Base-by-base conservation (phyloP, 2,329 filamentous ascomycete genomes). In the Bipolaris gigantea region DNA sequence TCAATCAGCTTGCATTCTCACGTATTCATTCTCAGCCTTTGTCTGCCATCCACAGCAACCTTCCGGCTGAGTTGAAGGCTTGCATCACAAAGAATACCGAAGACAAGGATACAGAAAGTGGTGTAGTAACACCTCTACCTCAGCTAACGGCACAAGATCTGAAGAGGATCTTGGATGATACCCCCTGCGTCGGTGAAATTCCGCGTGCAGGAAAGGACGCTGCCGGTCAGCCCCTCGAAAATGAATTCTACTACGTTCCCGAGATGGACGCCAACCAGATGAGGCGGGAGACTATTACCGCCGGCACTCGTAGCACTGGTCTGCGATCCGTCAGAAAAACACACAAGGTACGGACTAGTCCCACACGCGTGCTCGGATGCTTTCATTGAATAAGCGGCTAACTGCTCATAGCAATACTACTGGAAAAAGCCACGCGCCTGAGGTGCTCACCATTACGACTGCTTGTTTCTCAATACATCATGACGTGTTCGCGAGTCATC, bases 1-100 rank as follows among this genome's bases (percentile, higher is more conserved):
- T 94, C 72, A 97, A 97, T 75, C 94, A 99, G 76, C 84, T 99
- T 27, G 94, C 94, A 30, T 99, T 90, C 75, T 97, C 94, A 1
- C 89, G 93, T 25, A 82, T 97, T 6, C 92, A 93, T 15, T 96
- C 92, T 0, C 94, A 91, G 23, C 93, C 94, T 4, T 82, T 97
- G 44, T 95, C 93, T 1, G 89, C 88, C 45, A 94, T 99, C 53
- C 82, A 97, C 78, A 88, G 85, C 73, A 90, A 96, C 70, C 85
- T 99, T 11, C 94, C 94, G n/a, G 68, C 75, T 23, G 77, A 81
- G 57, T 64, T 80, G n/a, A 73, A 79, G 76, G 67, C 66, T 4
- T 71, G 68, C 33, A 50, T 62, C 13, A 49, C 54, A 25, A 70
- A 69, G 56, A 50, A 39, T 7, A 59, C 52, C 3, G 57, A 61